phyloP scores from a whole-genome alignment of 2,329 filamentous ascomycete genomes.

The Cladosporium sp. region DNA sequence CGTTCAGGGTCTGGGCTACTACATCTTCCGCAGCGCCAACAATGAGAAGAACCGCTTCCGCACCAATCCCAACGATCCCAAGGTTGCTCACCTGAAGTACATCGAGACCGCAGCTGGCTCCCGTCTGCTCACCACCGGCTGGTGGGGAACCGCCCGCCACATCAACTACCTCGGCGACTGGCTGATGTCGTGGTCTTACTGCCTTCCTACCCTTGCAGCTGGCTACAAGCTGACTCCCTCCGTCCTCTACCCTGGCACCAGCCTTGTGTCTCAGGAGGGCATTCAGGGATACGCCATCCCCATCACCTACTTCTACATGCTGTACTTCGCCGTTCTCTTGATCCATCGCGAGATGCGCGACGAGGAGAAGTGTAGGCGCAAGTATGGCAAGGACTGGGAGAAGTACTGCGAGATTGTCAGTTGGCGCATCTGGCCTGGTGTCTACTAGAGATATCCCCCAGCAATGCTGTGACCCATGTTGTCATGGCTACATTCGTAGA shows the following conservation, averaged over 20 bases:
- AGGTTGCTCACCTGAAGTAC: conserved; percentile 74
- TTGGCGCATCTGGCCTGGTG: conserved; percentile 76
- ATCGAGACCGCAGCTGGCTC: conserved; percentile 81
- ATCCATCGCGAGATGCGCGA: conserved; percentile 83
- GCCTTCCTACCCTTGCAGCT: conserved; percentile 76
- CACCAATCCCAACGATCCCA: conserved; percentile 75
- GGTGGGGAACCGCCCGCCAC: conserved; percentile 89
- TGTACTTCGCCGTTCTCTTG: conserved; percentile 85
- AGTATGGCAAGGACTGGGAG: conserved; percentile 92
- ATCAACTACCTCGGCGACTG: conserved; percentile 97
- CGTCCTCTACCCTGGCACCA: conserved; percentile 52
- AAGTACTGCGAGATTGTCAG: conserved; percentile 78
- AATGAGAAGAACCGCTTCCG: conserved; percentile 94
- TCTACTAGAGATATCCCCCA: conserved; percentile 57
- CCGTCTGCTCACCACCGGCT: conserved; percentile 76
- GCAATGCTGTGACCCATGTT: too few relatives aligned
- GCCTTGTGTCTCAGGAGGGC: conserved; percentile 54
- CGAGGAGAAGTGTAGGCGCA: conserved; percentile 83
- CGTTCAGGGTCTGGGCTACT: conserved; percentile 71
- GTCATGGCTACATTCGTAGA: too few relatives aligned
- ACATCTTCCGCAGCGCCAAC: conserved; percentile 90
- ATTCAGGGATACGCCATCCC: conserved; percentile 79
- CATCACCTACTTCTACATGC: conserved; percentile 89
- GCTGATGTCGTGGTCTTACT: conserved; percentile 90
- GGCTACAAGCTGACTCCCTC: conserved; percentile 69